Evolutionary conservation across 345 rosid genomes (phyloP).

Genomic region (Rhodomyrtus tomentosa): DNA sequence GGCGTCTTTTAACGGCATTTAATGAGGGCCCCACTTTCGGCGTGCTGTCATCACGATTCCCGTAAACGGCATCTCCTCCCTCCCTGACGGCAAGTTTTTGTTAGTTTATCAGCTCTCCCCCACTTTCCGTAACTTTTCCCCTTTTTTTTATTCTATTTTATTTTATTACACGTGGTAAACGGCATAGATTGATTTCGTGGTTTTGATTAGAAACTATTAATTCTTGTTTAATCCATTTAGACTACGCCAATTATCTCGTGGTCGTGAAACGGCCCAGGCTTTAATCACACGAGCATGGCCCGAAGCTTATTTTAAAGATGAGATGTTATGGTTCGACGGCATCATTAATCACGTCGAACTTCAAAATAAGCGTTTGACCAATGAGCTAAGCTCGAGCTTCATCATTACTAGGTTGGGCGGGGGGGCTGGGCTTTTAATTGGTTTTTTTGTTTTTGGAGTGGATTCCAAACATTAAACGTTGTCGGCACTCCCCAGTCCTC

Average conservation of each 20-base stretch:
- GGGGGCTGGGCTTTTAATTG: background rate
- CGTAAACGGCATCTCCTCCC: background rate
- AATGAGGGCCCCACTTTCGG: background rate
- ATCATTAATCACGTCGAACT: background rate
- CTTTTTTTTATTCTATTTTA: background rate
- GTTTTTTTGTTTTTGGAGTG: background rate
- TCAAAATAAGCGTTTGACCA: background rate
- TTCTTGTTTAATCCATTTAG: background rate
- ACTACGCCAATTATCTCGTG: background rate
- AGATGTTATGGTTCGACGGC: background rate
- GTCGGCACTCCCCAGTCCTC: no score
- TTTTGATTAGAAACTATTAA: background rate
- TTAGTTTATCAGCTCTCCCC: background rate
- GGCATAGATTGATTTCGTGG: background rate
- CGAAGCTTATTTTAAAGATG: background rate
- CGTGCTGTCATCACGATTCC: background rate
- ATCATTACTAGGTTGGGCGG: background rate
- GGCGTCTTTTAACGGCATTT: constrained; percentile 26
- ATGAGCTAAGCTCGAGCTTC: background rate
- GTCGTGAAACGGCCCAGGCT: background rate
- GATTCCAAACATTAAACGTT: background rate
- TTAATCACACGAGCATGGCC: background rate
- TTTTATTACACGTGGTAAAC: background rate
- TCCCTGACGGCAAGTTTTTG: background rate
- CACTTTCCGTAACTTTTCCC: background rate